Percentiles rank a stretch among this genome's conserved stretches.
phyloP scores from a whole-genome alignment of 495 filamentous ascomycete genomes.

The Monascus purpureus region DNA sequence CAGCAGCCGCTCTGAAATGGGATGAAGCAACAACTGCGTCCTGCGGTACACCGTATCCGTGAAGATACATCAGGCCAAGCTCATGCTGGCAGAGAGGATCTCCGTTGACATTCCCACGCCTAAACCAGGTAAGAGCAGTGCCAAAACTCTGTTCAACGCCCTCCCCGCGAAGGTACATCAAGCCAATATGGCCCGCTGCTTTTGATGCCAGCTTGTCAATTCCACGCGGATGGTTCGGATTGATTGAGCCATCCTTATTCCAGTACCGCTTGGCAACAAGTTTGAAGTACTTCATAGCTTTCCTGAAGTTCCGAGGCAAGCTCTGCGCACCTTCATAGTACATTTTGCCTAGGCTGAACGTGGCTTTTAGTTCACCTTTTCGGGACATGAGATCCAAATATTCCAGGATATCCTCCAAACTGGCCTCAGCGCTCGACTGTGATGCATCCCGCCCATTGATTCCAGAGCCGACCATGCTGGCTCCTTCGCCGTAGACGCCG shows the following conservation, averaged over 20 bases:
- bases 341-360: constrained; percentile 74
- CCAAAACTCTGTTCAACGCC: constrained; percentile 68
- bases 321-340: constrained; percentile 80
- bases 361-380: constrained; percentile 86
- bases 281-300: constrained; percentile 72
- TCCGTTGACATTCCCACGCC: constrained; percentile 60
- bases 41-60: constrained; percentile 66
- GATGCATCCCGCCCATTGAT: constrained; percentile 59
- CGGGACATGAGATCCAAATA: constrained; percentile 88
- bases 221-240: constrained; percentile 33
- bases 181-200: constrained; percentile 78
- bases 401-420: constrained; percentile 86
- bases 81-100: constrained; percentile 80
- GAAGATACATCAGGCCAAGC: constrained; percentile 72
- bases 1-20: constrained; percentile 70
- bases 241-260: constrained; percentile 56
- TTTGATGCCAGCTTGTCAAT: constrained; percentile 78
- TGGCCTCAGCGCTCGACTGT: constrained; percentile 61
- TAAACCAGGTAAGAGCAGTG: constrained; percentile 74
- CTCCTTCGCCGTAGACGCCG: constrained; percentile 89
- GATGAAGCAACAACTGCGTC: constrained; percentile 62
- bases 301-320: constrained; percentile 55
- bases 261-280: constrained; percentile 76
- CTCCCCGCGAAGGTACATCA: constrained; percentile 89
- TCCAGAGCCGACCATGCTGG: constrained; percentile 84